Evolutionary conservation across 1,284 basidiomycete species (phyloP), one percentile per base, ranked within the genome.

Genomic region (Ustilago curta): DNA sequence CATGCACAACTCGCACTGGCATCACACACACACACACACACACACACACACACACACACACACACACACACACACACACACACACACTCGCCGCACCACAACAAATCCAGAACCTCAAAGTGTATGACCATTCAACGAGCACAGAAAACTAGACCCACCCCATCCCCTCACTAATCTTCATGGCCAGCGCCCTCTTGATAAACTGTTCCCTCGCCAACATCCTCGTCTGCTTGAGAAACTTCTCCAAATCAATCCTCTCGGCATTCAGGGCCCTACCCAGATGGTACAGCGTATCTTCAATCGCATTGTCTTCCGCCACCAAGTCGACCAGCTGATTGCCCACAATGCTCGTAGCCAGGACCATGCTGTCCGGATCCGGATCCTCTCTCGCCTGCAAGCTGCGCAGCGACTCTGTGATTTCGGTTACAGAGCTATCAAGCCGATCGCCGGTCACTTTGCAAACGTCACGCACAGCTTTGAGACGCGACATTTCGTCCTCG

Each of bases 281-380:
- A 84, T 99, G 95, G 86, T 98, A 99, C 67, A 98, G 92, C 27
- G 96, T 96, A 86, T 99, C 97, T 85, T 97, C 95, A 79, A 99
- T 94, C 0, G 96, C 95, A 79, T 95, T 95, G 85, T 99, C 97
- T 85, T 99, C 97, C n/a, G 97, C 95, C 8, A 97, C 91, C 23
- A 99, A 88, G 83, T 97, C 93, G 75, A 98, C 90, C 25, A 99
- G 87, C 70, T 84, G 83, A 39, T 80, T 79, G 6, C 80, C 82
- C 1, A 77, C 81, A n/a, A 84, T 76, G 43, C 73, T 81, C 11
- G 82, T 83, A 5, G 80, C 76, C 4, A 63, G 48, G 3, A 82
- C 70, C 70, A 79, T 72, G 43, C 55, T 70, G 47, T 83, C 82
- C 23, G 77, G 66, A 29, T 80, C 73, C 19, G 72, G 67, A 2